These are phyloP conservation scores for Tricholomella constricta DNA, from an alignment of 768 basidiomycete species.

Conservation along the genomic window DNA sequence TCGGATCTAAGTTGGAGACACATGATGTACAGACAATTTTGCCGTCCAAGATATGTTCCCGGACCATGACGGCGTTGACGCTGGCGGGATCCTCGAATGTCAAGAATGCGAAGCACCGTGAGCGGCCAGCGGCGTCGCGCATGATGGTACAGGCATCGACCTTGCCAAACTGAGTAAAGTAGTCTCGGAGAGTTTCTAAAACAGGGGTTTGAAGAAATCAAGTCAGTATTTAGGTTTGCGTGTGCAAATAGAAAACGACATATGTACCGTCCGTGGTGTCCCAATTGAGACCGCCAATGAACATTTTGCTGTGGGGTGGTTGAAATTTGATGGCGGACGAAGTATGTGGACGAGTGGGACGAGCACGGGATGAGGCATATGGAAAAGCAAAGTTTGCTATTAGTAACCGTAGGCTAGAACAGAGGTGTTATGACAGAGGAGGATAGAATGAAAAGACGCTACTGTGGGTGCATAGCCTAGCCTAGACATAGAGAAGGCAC, in stretches of 20 bases:
- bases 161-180: conserved; percentile 95
- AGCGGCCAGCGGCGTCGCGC: conserved; percentile 94
- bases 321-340: conserved; percentile 12
- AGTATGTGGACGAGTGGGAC: conserved; percentile 23
- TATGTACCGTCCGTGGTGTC: conserved; percentile 97
- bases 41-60: conserved; percentile 94
- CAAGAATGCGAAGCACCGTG: conserved; percentile 96
- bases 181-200: conserved; percentile 74
- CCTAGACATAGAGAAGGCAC: conserved; percentile 68
- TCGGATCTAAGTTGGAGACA: not conserved
- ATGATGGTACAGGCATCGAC: conserved; percentile 99
- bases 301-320: conserved; percentile 86
- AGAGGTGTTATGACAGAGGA: conserved; percentile 60
- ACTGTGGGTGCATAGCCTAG: conserved; percentile 80
- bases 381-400: conserved; percentile 66
- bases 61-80: conserved; percentile 94
- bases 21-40: conserved; percentile 77
- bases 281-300: conserved; percentile 99
- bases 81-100: conserved; percentile 93
- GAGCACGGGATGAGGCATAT: conserved; percentile 36
- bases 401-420: conserved; percentile 81
- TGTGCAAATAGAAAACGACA: conserved; percentile 35
- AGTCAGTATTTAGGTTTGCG: conserved; percentile 43
- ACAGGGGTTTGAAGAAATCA: conserved; percentile 23
- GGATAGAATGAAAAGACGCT: conserved; percentile 64